These are phyloP conservation scores for Penicillium cataractarum DNA, from an alignment of 495 filamentous ascomycete species.

Conservation along the genomic window DNA sequence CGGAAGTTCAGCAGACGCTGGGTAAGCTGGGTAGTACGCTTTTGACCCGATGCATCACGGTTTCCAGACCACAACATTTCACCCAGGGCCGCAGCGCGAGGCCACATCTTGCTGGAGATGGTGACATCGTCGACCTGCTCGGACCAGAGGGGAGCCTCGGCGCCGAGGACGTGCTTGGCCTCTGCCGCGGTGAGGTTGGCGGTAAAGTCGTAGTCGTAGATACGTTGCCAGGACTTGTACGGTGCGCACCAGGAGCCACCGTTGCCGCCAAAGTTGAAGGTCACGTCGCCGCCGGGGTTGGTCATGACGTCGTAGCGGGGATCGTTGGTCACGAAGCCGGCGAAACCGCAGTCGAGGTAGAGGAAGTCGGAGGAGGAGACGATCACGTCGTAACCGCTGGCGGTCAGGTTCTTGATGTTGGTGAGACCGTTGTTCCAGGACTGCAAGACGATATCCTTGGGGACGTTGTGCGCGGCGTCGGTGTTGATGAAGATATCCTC, in stretches of 20 bases:
- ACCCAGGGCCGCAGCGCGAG: constrained; percentile 56
- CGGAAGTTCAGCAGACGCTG: constrained; percentile 61
- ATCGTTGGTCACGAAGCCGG: constrained; percentile 58
- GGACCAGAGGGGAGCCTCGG: constrained; percentile 55
- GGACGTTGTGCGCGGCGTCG: constrained; percentile 47
- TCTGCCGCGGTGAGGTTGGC: constrained; percentile 48
- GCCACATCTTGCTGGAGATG: constrained; percentile 55
- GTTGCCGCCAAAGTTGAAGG: constrained; percentile 57
- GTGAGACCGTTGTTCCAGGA: constrained; percentile 57
- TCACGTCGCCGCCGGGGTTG: constrained; percentile 49
- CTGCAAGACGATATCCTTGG: constrained; percentile 57
- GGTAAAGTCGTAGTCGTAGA: constrained; percentile 64
- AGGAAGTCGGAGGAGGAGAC: constrained; percentile 58
- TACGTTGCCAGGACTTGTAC: constrained; percentile 64
- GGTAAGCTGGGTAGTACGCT: constrained; percentile 55
- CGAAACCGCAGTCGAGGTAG: constrained; percentile 60
- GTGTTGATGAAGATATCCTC: constrained; percentile 53
- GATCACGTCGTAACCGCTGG: constrained; percentile 55
- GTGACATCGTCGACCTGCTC: constrained; percentile 59
- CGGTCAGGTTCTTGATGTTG: constrained; percentile 57
- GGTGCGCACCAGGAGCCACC: constrained; percentile 62
- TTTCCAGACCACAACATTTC: constrained; percentile 61
- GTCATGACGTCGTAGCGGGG: constrained; percentile 53
- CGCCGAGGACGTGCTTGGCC: constrained; percentile 51
- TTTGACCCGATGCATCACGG: constrained; percentile 46